Conservation (phyloP, 345 rosid species). For the Gossypium thurberi region DNA sequence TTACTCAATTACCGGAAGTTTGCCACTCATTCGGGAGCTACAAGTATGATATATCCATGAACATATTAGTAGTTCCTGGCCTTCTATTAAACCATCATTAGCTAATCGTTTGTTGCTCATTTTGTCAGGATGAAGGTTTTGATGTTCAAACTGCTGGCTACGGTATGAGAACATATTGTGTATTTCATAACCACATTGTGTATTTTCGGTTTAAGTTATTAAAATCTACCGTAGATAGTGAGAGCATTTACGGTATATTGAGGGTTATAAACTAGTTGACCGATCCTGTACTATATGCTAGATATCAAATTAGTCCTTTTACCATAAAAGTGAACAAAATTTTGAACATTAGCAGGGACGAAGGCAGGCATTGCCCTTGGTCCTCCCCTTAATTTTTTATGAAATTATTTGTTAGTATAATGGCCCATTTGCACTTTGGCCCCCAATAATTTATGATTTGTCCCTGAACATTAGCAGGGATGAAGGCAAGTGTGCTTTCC, state of each 20-base stretch:
- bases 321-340: too few species aligned
- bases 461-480: too few species aligned
- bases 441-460: too few species aligned
- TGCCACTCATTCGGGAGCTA: constrained; percentile 86
- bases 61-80: background rate
- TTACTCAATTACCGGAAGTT: constrained; percentile 87
- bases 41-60: constrained; percentile 38
- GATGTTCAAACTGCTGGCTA: constrained; percentile 94
- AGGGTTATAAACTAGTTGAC: background rate
- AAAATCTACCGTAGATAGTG: background rate
- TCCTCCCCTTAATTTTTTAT: too few species aligned
- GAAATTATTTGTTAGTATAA: too few species aligned
- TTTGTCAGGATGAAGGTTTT: constrained; percentile 78
- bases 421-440: too few species aligned
- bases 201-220: background rate
- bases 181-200: background rate
- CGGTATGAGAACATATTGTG: constrained; percentile 35
- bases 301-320: too few species aligned
- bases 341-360: too few species aligned
- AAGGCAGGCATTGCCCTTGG: too few species aligned
- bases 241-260: background rate
- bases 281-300: too few species aligned
- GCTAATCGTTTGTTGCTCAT: background rate
- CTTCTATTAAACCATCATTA: background rate
- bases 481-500: too few species aligned